Percentiles rank a stretch among this genome's conserved stretches.
phyloP scores from a whole-genome alignment of 2,329 filamentous ascomycete species.

The Elsinoe australis region DNA sequence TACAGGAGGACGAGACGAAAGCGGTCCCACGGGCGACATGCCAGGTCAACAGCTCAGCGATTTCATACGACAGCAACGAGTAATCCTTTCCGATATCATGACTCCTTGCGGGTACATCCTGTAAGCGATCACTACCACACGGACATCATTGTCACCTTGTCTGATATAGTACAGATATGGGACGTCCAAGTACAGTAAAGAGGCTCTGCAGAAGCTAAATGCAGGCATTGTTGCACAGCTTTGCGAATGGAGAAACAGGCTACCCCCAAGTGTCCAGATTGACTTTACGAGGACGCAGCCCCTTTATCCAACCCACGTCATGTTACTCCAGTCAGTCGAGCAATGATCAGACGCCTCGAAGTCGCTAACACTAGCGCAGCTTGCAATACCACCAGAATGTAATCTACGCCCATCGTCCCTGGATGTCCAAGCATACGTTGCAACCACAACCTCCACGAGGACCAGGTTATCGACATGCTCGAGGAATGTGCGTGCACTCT shows the following conservation, averaged over 20 bases:
- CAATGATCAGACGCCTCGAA: too few relatives aligned
- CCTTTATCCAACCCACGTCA: background rate
- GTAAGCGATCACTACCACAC: background rate
- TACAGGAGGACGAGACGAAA: too few relatives aligned
- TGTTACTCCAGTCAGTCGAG: conserved; percentile 2
- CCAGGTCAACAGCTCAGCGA: background rate
- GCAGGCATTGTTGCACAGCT: conserved; percentile 3
- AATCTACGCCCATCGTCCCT: conserved; percentile 15
- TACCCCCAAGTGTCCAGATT: background rate
- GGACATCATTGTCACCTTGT: background rate
- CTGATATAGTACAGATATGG: background rate
- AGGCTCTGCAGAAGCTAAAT: conserved; percentile 4
- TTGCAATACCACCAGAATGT: conserved; percentile 16
- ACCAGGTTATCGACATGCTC: conserved; percentile 5
- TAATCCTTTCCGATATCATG: background rate
- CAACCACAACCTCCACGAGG: conserved; percentile 12
- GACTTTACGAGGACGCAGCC: too few relatives aligned
- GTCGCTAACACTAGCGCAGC: too few relatives aligned
- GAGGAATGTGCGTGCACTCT: conserved; percentile 10
- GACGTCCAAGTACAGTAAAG: conserved; percentile 4
- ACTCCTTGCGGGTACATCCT: background rate
- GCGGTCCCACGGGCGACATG: background rate
- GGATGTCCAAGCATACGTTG: conserved; percentile 11
- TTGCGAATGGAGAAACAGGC: conserved; percentile 2
- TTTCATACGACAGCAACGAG: background rate